A percentile compares a stretch with the other conserved stretches of the same genome.
Conservation (phyloP, 2,329 filamentous ascomycete genomes). For the Fusarium miscanthi region DNA sequence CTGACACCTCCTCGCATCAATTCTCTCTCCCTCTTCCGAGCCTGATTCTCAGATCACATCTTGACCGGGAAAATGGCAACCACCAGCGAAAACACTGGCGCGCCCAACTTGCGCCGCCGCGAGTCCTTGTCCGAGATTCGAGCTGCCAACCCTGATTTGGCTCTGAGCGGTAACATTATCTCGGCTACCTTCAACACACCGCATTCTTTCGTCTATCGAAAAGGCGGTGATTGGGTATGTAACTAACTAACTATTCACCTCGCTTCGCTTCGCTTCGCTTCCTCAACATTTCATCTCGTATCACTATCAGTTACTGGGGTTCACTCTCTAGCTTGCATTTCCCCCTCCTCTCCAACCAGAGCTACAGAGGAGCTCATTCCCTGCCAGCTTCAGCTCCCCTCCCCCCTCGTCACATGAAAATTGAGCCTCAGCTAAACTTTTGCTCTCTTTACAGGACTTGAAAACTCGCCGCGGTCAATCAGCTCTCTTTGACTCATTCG, state of each 20-base stretch:
- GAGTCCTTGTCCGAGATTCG: conserved; percentile 67
- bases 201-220: conserved; percentile 67
- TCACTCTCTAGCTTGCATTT: conserved; percentile 18
- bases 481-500: conserved; percentile 90
- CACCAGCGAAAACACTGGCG: conserved; percentile 14
- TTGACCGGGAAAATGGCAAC: conserved; percentile 24
- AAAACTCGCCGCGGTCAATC: conserved; percentile 86
- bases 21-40: neutral
- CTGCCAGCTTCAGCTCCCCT: conserved; percentile 27
- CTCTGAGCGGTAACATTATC: conserved; percentile 73
- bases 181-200: conserved; percentile 74
- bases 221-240: conserved; percentile 70
- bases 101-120: conserved; percentile 54
- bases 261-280: conserved; percentile 21
- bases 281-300: conserved; percentile 28
- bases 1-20: conserved; percentile 10
- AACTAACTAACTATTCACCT: conserved; percentile 11
- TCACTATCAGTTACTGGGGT: conserved; percentile 23
- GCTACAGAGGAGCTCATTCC: conserved; percentile 15
- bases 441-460: conserved; percentile 67
- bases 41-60: conserved; percentile 7
- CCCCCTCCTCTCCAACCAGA: conserved; percentile 38
- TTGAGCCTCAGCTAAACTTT: conserved; percentile 25
- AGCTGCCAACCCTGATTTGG: conserved; percentile 66
- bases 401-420: conserved; percentile 30